phyloP scores from a whole-genome alignment of 2,329 filamentous ascomycete genomes.

The Dothiorella sarmentorum region DNA sequence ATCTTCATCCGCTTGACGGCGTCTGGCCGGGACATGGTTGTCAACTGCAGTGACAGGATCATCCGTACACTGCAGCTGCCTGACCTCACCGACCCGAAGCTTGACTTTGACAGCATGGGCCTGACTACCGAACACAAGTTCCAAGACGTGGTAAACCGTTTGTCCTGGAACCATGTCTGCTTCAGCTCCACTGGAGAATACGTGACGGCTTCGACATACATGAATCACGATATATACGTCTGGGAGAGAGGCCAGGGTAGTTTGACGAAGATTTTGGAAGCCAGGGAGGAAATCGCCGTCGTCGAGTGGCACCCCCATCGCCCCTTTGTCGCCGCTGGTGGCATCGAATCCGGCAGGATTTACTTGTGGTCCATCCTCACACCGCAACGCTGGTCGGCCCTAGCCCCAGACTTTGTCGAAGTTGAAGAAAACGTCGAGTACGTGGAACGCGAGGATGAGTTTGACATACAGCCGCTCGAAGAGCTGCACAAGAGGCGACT shows the following conservation, averaged over 20 bases:
- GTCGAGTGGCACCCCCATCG: constrained; percentile 95
- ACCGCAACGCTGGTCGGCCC: constrained; percentile 93
- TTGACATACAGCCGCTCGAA: constrained; percentile 93
- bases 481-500: constrained; percentile 88
- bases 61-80: constrained; percentile 91
- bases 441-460: constrained; percentile 91
- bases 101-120: constrained; percentile 82
- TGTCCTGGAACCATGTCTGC: constrained; percentile 95
- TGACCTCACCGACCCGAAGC: constrained; percentile 59
- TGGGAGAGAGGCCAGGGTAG: constrained; percentile 95
- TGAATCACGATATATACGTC: constrained; percentile 98
- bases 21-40: constrained; percentile 81
- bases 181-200: constrained; percentile 95
- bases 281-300: constrained; percentile 91
- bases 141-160: constrained; percentile 90
- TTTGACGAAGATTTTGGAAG: constrained; percentile 93
- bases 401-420: constrained; percentile 94
- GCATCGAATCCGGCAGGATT: constrained; percentile 86
- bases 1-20: constrained; percentile 80
- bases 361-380: constrained; percentile 96
- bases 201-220: constrained; percentile 92
- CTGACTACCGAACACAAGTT: constrained; percentile 96
- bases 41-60: constrained; percentile 92
- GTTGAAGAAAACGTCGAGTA: constrained; percentile 99
- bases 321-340: constrained; percentile 84